Conservation (phyloP, 306 rosid species). For the Vigna trinervia region DNA sequence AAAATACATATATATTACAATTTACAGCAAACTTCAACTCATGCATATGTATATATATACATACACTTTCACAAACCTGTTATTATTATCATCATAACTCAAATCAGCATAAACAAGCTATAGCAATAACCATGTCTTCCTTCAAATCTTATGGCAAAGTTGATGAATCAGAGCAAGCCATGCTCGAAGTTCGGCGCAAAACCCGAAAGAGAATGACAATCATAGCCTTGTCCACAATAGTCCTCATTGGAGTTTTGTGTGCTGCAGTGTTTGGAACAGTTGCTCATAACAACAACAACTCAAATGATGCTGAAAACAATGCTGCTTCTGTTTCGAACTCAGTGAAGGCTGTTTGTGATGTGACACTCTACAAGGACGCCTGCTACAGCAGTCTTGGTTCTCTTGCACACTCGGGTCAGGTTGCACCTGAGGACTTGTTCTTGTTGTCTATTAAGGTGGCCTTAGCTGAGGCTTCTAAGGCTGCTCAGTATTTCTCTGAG, state of each 20-base stretch:
- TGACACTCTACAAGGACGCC: constrained; percentile 62
- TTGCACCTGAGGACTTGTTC: constrained; percentile 59
- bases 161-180: constrained; percentile 56
- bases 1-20: no score
- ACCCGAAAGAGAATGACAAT: constrained; percentile 58
- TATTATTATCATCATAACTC: not conserved
- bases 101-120: not conserved
- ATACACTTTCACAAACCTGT: not conserved
- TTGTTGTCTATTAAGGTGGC: constrained; percentile 61
- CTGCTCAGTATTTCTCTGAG: constrained; percentile 44
- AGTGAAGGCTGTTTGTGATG: constrained; percentile 68
- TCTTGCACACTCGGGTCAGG: constrained; percentile 46
- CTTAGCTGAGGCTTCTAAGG: constrained; percentile 46
- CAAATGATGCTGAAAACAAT: not conserved
- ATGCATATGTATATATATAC: not conserved
- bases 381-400: constrained; percentile 59
- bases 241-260: constrained; percentile 58
- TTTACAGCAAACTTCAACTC: not conserved
- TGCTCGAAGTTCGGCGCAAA: constrained; percentile 51
- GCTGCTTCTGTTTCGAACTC: constrained; percentile 41
- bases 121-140: constrained; percentile 48
- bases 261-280: constrained; percentile 61
- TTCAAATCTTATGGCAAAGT: constrained; percentile 59
- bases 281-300: constrained; percentile 14
- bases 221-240: constrained; percentile 57